These are phyloP conservation scores for Mycena olivaceomarginata DNA, from an alignment of 768 basidiomycete species.

Conservation along the genomic window DNA sequence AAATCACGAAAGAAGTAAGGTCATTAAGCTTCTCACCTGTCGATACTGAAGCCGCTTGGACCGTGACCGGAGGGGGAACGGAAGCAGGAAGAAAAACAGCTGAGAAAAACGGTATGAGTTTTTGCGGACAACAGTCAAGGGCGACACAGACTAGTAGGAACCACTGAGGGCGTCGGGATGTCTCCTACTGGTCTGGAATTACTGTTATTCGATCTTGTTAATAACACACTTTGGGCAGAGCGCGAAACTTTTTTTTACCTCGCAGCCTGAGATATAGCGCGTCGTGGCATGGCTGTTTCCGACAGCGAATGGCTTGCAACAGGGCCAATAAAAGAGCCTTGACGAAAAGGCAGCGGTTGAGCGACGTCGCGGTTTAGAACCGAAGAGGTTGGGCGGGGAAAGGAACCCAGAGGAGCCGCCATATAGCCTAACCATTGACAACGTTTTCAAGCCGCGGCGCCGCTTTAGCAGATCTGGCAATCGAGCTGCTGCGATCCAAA, in stretches of 20 bases:
- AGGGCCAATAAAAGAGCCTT: conserved; percentile 38
- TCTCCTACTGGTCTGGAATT: conserved; percentile 16
- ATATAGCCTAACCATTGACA: conserved; percentile 41
- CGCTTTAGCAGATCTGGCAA: conserved; percentile 38
- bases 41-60: conserved; percentile 19
- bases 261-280: conserved; percentile 29
- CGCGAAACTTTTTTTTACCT: conserved; percentile 17
- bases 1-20: conserved; percentile 26
- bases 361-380: conserved; percentile 39
- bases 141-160: conserved; percentile 25
- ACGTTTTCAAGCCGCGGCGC: conserved; percentile 38
- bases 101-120: conserved; percentile 20
- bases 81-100: conserved; percentile 35
- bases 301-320: conserved; percentile 20
- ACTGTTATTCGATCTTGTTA: conserved; percentile 20
- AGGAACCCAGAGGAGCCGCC: conserved; percentile 38
- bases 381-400: conserved; percentile 40
- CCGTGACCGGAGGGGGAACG: conserved; percentile 19
- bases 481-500: conserved; percentile 27
- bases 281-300: conserved; percentile 29
- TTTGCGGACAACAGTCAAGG: background rate
- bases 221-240: background rate
- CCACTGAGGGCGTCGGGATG: conserved; percentile 29
- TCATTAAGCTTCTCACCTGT: conserved; percentile 32
- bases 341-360: conserved; percentile 30